Conservation (phyloP, 495 filamentous ascomycete genomes). For the Neurospora hispaniola region DNA sequence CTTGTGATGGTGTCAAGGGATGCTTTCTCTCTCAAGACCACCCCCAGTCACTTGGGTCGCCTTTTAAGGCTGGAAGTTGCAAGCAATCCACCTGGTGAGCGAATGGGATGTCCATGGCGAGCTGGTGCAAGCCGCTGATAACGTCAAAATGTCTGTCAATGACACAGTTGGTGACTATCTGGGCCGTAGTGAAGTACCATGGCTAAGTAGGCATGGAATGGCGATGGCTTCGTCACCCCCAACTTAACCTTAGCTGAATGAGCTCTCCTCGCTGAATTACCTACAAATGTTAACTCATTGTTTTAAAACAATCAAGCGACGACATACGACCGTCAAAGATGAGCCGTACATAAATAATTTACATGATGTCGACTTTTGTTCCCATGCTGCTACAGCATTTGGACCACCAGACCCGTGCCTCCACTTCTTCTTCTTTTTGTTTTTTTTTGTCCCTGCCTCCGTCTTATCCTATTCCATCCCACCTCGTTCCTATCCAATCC, state of each 20-base stretch:
- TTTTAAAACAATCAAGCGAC: background rate
- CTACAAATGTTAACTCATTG: background rate
- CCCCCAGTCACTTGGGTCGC: background rate
- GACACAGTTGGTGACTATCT: background rate
- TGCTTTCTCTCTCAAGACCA: background rate
- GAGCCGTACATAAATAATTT: background rate
- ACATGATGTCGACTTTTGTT: background rate
- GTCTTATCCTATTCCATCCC: background rate
- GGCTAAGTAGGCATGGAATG: background rate
- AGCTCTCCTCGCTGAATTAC: background rate
- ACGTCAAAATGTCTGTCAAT: background rate
- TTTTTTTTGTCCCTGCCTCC: too few relatives aligned
- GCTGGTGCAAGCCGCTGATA: background rate
- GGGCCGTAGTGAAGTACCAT: background rate
- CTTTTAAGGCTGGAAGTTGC: background rate
- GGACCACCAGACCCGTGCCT: background rate
- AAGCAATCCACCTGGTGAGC: background rate
- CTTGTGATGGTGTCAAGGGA: background rate
- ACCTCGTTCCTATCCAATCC: background rate
- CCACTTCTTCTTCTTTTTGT: background rate
- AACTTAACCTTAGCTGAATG: background rate
- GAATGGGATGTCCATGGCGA: background rate
- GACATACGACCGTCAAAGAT: background rate
- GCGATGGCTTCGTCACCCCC: background rate
- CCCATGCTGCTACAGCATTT: background rate